A percentile compares a stretch with the other conserved stretches of the same genome.
Evolutionary conservation across 2,329 filamentous ascomycete genomes (phyloP).

Genomic region (Fusarium sp.): DNA sequence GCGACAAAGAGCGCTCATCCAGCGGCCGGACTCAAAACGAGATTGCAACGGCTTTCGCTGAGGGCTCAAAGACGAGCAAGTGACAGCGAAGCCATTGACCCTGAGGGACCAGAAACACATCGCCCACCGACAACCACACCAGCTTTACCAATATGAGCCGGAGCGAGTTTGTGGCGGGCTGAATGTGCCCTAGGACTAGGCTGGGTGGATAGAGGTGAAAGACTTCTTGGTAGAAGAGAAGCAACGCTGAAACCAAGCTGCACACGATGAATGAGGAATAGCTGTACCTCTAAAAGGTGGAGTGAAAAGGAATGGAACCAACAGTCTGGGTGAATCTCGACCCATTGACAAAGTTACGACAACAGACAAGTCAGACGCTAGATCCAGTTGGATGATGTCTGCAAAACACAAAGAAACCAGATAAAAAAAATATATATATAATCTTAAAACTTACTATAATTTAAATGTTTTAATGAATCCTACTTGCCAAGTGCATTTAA

Average conservation of each 20-base stretch:
- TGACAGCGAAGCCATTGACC: constrained; percentile 35
- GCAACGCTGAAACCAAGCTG: constrained; percentile 26
- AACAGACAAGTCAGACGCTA: constrained; percentile 22
- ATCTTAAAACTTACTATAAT: constrained; percentile 7
- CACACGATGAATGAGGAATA: constrained; percentile 35
- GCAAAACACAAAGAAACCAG: constrained; percentile 18
- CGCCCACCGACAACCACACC: constrained; percentile 25
- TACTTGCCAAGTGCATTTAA: neutral
- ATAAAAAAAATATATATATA: constrained; percentile 13
- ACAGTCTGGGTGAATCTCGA: constrained; percentile 26
- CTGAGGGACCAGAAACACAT: constrained; percentile 26
- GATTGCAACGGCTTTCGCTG: constrained; percentile 11
- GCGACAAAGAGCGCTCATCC: constrained; percentile 25
- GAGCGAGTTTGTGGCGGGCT: constrained; percentile 34
- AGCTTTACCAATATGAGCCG: constrained; percentile 13
- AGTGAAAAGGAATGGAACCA: constrained; percentile 19
- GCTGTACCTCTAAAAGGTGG: constrained; percentile 32
- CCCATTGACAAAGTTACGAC: neutral
- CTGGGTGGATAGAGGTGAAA: constrained; percentile 29
- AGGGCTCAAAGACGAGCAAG: constrained; percentile 29
- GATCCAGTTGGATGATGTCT: constrained; percentile 23
- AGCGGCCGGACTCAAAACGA: constrained; percentile 21
- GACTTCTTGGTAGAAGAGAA: constrained; percentile 29
- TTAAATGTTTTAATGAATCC: constrained; percentile 2
- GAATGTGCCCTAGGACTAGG: constrained; percentile 29